Conservation (phyloP, 2,329 filamentous ascomycete genomes). For the Scytalidium sp. region DNA sequence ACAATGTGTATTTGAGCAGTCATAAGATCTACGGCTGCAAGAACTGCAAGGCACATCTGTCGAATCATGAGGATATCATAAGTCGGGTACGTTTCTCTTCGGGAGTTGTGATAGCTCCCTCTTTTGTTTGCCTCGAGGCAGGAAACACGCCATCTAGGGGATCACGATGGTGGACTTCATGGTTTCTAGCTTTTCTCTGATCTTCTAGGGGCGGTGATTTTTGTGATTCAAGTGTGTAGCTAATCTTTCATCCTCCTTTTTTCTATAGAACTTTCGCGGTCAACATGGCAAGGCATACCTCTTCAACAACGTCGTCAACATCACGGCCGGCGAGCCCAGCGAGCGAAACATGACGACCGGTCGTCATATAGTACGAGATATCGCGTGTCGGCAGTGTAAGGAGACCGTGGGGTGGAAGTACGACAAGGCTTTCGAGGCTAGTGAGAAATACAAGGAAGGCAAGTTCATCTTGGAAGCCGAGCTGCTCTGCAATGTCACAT, state of each 20-base stretch:
- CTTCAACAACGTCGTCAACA: conserved; percentile 92
- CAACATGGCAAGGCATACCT: conserved; percentile 98
- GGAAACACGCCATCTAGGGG: too few species aligned
- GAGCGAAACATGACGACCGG: conserved; percentile 99
- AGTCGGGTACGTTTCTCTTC: conserved; percentile 65
- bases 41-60: conserved; percentile 91
- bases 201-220: too few species aligned
- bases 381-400: conserved; percentile 85
- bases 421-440: conserved; percentile 89
- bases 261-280: conserved; percentile 84
- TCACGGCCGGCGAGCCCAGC: conserved; percentile 76
- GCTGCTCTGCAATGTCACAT: conserved; percentile 74
- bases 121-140: too few species aligned
- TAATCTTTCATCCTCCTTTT: not conserved
- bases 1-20: conserved; percentile 88
- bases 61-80: conserved; percentile 94
- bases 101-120: too few species aligned
- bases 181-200: not conserved
- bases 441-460: conserved; percentile 98
- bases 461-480: conserved; percentile 97
- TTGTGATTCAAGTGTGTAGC: not conserved
- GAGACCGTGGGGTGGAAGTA: conserved; percentile 98
- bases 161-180: not conserved
- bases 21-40: conserved; percentile 91
- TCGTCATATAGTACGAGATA: conserved; percentile 90